Percentiles rank a stretch among this genome's conserved stretches.
These are phyloP conservation scores for Cercospora beticola DNA, from an alignment of 2,329 filamentous ascomycete genomes.

Conservation along the genomic window DNA sequence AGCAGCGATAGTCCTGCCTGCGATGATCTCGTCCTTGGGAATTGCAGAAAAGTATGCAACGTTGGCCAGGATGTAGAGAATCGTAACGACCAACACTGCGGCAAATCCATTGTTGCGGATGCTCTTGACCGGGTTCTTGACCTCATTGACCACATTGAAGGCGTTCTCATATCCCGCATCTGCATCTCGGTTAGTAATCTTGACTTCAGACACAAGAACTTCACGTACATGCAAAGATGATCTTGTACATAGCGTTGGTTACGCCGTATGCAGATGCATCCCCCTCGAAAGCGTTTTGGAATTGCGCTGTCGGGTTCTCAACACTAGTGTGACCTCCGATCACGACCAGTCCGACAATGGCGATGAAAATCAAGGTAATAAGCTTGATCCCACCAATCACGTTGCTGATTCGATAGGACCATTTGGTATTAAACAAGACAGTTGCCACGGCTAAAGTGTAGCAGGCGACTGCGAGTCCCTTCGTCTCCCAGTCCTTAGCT, in stretches of 20 bases:
- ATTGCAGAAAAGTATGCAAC: slow-evolving; percentile 61
- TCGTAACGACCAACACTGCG: slow-evolving; percentile 42
- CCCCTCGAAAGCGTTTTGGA: slow-evolving; percentile 56
- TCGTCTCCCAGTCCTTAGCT: slow-evolving; percentile 62
- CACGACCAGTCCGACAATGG: slow-evolving; percentile 58
- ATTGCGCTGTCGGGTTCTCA: slow-evolving; percentile 55
- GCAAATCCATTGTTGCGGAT: slow-evolving; percentile 48
- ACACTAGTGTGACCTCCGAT: slow-evolving; percentile 57
- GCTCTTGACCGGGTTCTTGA: slow-evolving; percentile 59
- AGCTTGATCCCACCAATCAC: slow-evolving; percentile 60
- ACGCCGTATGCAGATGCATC: slow-evolving; percentile 50
- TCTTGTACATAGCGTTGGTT: slow-evolving; percentile 57
- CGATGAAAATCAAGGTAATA: slow-evolving; percentile 58
- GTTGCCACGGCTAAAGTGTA: slow-evolving; percentile 56
- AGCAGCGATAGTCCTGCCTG: slow-evolving; percentile 56
- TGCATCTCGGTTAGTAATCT: neutral
- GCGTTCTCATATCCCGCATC: slow-evolving; percentile 49
- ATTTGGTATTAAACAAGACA: slow-evolving; percentile 57
- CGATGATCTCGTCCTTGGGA: slow-evolving; percentile 48
- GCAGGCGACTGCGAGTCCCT: slow-evolving; percentile 64
- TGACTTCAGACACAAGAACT: neutral
- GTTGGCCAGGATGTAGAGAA: slow-evolving; percentile 59
- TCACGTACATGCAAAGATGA: slow-evolving; percentile 45
- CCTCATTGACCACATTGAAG: slow-evolving; percentile 63
- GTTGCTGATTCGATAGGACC: slow-evolving; percentile 58